These are phyloP conservation scores for Capillidium heterosporum DNA, from an alignment of 371 early-diverging fungal genomes.

Conservation along the genomic window DNA sequence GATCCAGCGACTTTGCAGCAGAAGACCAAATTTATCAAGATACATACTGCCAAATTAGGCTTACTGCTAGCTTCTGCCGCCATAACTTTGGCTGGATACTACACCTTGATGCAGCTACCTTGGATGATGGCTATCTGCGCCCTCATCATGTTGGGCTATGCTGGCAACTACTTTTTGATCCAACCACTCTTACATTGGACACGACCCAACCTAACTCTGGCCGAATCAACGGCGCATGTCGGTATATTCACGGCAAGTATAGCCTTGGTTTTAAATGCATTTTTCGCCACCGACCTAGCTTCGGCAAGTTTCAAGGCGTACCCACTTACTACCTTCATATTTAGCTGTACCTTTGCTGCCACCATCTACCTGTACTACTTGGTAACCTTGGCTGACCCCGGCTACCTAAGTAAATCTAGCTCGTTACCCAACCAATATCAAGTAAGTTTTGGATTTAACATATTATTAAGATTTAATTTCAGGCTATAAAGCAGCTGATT, in stretches of 20 bases:
- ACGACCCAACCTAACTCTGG: constrained; percentile 30
- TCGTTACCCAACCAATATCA: constrained; percentile 22
- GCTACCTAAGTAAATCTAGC: constrained; percentile 38
- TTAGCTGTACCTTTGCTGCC: constrained; percentile 26
- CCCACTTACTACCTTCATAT: constrained; percentile 34
- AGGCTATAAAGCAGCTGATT: constrained; percentile 38
- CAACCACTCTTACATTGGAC: constrained; percentile 32
- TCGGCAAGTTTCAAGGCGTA: constrained; percentile 12
- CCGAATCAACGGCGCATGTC: constrained; percentile 62
- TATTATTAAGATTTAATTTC: not conserved
- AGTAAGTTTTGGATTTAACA: constrained; percentile 3
- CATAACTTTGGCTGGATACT: not conserved
- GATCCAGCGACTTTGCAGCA: constrained; percentile 17
- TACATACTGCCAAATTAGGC: constrained; percentile 9
- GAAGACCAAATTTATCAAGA: constrained; percentile 4
- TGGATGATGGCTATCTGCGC: not conserved
- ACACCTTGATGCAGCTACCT: not conserved
- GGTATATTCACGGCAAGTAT: constrained; percentile 71
- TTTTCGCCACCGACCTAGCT: not conserved
- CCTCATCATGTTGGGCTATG: constrained; percentile 29
- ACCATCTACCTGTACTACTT: constrained; percentile 54
- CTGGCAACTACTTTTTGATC: constrained; percentile 47
- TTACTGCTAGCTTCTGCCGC: constrained; percentile 55
- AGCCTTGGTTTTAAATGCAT: constrained; percentile 14
- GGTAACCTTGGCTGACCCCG: constrained; percentile 61